Conservation (phyloP, 805 yeast species). For the Pichia pseudocactophila region DNA sequence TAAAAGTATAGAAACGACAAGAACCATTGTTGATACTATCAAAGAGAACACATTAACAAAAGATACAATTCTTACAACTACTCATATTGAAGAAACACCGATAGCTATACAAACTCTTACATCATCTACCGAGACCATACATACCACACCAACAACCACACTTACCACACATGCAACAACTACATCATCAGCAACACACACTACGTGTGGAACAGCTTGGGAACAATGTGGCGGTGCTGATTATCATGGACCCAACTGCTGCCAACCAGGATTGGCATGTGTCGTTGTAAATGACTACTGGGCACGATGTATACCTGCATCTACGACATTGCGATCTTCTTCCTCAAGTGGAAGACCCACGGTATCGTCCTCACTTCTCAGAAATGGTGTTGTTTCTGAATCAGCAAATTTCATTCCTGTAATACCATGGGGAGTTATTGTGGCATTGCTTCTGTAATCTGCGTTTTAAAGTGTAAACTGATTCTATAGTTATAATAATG, state of each 20-base stretch:
- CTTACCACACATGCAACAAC: no score
- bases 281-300: conserved; percentile 20
- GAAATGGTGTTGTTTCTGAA: neutral
- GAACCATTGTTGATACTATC: no score
- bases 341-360: neutral
- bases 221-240: conserved; percentile 26
- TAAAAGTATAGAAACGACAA: no score
- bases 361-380: neutral
- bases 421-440: no score
- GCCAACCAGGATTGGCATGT: conserved; percentile 20
- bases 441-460: no score
- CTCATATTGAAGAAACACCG: no score
- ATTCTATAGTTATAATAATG: no score
- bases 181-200: conserved; percentile 7
- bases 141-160: neutral
- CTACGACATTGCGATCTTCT: conserved; percentile 14
- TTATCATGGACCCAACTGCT: conserved; percentile 22
- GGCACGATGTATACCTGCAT: conserved; percentile 24
- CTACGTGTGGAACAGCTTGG: conserved; percentile 20
- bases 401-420: neutral
- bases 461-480: no score
- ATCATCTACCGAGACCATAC: neutral
- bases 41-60: no score
- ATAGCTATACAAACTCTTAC: neutral
- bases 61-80: no score